Evolutionary conservation across 139 green algal genomes (phyloP).

Genomic region (Pseudopediastrum boryanum): DNA sequence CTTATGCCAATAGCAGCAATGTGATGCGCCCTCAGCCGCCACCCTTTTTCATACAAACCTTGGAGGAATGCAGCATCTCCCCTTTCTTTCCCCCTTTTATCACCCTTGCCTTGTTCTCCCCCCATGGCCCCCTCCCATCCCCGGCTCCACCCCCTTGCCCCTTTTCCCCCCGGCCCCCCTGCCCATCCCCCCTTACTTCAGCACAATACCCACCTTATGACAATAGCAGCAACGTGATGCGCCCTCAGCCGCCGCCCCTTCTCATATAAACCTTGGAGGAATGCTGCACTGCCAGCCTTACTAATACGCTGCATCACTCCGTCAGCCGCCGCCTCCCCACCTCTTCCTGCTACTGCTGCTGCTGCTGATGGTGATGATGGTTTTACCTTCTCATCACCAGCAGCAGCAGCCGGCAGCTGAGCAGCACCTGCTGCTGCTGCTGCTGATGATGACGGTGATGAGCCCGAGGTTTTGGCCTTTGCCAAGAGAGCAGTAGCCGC

Average conservation of each 20-base stretch:
- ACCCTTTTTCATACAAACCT: slow-evolving; percentile 25
- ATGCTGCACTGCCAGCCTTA: not conserved
- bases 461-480: too few relatives aligned
- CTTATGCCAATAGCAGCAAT: slow-evolving; percentile 10
- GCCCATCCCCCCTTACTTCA: too few relatives aligned
- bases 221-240: slow-evolving; percentile 19
- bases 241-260: slow-evolving; percentile 31
- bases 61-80: slow-evolving; percentile 8
- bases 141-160: too few relatives aligned
- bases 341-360: not conserved
- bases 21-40: slow-evolving; percentile 27
- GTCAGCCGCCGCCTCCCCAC: slow-evolving; percentile 10
- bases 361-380: slow-evolving; percentile 12
- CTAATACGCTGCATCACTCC: slow-evolving; percentile 19
- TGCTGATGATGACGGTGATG: not conserved
- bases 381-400: not conserved
- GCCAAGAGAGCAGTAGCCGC: too few relatives aligned
- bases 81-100: too few relatives aligned
- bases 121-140: too few relatives aligned
- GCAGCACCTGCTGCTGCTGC: slow-evolving; percentile 3
- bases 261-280: slow-evolving; percentile 29
- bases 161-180: too few relatives aligned
- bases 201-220: slow-evolving; percentile 7
- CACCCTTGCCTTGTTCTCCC: too few relatives aligned
- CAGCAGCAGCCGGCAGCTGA: too few relatives aligned